phyloP scores from a whole-genome alignment of 2,329 filamentous ascomycete species.

The Phialophora verrucosa region DNA sequence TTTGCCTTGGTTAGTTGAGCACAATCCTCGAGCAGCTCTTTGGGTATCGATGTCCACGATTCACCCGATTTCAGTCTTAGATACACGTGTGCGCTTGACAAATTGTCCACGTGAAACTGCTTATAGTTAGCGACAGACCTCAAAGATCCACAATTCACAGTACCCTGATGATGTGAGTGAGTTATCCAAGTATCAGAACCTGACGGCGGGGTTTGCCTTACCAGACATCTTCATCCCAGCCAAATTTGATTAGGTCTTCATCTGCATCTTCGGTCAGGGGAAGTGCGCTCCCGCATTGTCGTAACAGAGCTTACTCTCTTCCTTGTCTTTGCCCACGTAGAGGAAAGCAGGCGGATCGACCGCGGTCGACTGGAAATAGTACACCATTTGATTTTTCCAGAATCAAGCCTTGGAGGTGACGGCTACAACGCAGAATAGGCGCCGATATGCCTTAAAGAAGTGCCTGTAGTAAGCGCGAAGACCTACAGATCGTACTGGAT shows the following conservation, averaged over 20 bases:
- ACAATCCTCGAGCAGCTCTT: slow-evolving; percentile 78
- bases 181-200: slow-evolving; percentile 7
- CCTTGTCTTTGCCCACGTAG: slow-evolving; percentile 98
- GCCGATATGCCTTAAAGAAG: neutral
- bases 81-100: slow-evolving; percentile 96
- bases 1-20: slow-evolving; percentile 99
- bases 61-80: slow-evolving; percentile 79
- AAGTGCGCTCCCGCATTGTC: neutral
- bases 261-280: slow-evolving; percentile 60
- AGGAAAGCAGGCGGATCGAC: slow-evolving; percentile 83
- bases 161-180: slow-evolving; percentile 30
- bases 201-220: slow-evolving; percentile 45
- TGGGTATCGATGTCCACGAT: slow-evolving; percentile 80
- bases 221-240: slow-evolving; percentile 96
- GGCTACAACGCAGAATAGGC: neutral
- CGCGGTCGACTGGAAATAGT: slow-evolving; percentile 88
- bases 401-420: neutral
- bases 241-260: slow-evolving; percentile 93
- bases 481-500: neutral
- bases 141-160: neutral
- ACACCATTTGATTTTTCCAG: slow-evolving; percentile 71
- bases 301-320: slow-evolving; percentile 74
- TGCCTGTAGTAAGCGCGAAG: neutral
- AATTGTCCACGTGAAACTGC: slow-evolving; percentile 95
- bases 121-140: slow-evolving; percentile 9